These are phyloP conservation scores for Hippophae rhamnoides DNA, from an alignment of 306 rosid genomes.

Conservation along the genomic window DNA sequence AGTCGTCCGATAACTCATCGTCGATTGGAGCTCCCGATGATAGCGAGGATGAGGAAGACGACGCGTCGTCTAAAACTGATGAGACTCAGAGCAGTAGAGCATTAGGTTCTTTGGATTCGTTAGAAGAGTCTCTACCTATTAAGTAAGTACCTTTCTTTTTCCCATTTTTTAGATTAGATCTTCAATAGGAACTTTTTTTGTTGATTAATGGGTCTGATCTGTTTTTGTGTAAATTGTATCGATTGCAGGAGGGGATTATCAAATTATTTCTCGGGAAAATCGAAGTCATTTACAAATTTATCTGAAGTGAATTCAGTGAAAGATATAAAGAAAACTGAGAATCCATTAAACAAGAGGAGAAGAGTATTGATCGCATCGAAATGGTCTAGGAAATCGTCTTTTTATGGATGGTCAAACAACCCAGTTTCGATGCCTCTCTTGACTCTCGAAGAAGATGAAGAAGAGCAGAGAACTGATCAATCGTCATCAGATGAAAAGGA, in stretches of 20 bases:
- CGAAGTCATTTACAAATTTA: slow-evolving; percentile 68
- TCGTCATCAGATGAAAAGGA: background rate
- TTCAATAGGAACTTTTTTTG: too few species aligned
- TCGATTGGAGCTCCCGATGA: slow-evolving; percentile 79
- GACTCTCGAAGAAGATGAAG: slow-evolving; percentile 37
- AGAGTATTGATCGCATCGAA: slow-evolving; percentile 65
- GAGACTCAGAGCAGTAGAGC: slow-evolving; percentile 31
- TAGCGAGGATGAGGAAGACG: slow-evolving; percentile 37
- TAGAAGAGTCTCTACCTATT: slow-evolving; percentile 86
- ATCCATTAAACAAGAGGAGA: slow-evolving; percentile 73
- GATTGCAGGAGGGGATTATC: slow-evolving; percentile 77
- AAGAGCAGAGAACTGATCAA: slow-evolving; percentile 9
- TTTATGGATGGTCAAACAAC: slow-evolving; percentile 51
- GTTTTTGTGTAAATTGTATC: background rate
- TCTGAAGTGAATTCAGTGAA: slow-evolving; percentile 39
- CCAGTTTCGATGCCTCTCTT: slow-evolving; percentile 89
- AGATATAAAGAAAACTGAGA: slow-evolving; percentile 63
- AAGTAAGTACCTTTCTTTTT: slow-evolving; percentile 32
- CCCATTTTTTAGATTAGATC: too few species aligned
- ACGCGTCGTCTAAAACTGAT: slow-evolving; percentile 23
- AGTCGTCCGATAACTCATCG: slow-evolving; percentile 49
- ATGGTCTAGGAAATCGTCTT: slow-evolving; percentile 48
- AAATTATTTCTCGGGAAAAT: slow-evolving; percentile 71
- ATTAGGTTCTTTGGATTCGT: slow-evolving; percentile 37
- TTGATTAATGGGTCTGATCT: background rate